Evolutionary conservation across 1,284 basidiomycete genomes (phyloP), one percentile per base, ranked within the genome.

Genomic region (Schizophyllum amplum): DNA sequence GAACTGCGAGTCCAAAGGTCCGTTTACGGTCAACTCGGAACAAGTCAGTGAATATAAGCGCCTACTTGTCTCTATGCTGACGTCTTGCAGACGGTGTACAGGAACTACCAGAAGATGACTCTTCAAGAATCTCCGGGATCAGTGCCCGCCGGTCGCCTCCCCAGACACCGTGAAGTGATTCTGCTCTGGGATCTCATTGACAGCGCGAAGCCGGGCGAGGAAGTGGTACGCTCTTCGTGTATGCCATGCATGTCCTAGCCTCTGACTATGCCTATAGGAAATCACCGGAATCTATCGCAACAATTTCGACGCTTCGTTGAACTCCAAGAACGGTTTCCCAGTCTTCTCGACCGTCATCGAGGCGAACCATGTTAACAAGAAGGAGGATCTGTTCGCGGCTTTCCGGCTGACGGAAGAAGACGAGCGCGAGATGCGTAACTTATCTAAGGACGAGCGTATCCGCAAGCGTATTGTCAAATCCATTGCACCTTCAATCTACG

Each of bases 31-130:
- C 68, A 99, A 99, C 70, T 96, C 94, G 33, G 95, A 98, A 69
- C 94, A 93, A 77, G 91, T 90, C 57, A 51, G 75, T 65, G 13
- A 57, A 24, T 50, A 20, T 9, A 9, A 9, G 33, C 15, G n/a
- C n/a, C n/a, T n/a, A n/a, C n/a, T n/a, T 55, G 50, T 23, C 27
- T 51, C n/a, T 55, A 23, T 15, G 11, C 13, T 52, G 23, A 55
- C 27, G 11, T 4, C 47, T 54, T 56, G n/a, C 69, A 99, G 91
- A 99, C 97, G 0, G 87, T 99, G 3, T 99, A 99, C 72, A 83
- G 97, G 58, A 99, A 99, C 72, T 99, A 97, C 70, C 97, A 99
- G 71, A 98, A 94, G 73, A 92, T 99, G 92, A 98, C 96, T 2
- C 74, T 99, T 49, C 96, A 99, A 68, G 97, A 99, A 71, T 95